Evolutionary conservation across 108 stramenopile genomes (phyloP), one percentile per base, ranked within the genome.

Genomic region (Mayamaea pseudoterrestris): DNA sequence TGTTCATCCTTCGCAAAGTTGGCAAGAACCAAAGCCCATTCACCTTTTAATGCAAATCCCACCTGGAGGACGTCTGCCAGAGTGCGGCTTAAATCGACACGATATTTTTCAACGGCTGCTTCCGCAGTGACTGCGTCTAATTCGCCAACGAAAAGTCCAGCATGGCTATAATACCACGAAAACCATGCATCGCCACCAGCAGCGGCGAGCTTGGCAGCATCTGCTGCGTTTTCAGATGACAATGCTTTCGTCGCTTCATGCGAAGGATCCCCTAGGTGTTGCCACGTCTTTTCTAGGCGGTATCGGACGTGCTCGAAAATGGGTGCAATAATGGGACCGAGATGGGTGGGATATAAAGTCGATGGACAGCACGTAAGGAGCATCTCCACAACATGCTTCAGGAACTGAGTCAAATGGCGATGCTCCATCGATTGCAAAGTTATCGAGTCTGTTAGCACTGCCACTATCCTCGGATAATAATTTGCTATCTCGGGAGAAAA

Each of bases 131-230:
- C 76, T 5, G 20, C 40, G 45, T 87, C 71, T 24, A 92, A 47
- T 52, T 87, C 90, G 34, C 90, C 90, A 40, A 87, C 85, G 66
- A 92, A 88, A 35, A 87, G 64, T 13, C 90, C 80, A 13, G 76
- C 73, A 36, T 83, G 57, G 8, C 79, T 73, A 58, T 92, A 92
- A 50, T 73, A 92, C 1, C 60, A 53, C 14, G 66, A 18, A 30
- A 65, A 73, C 90, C 90, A 92, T 30, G 41, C 53, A n/a, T 84
- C 80, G 5, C 71, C 62, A 28, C 70, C 74, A 37, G 46, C 39
- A 36, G 35, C 50, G 1, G 83, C 75, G 30, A 85, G 39, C 7
- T 53, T 35, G 9, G 78, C 76, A 22, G 78, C 83, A 5, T 60
- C 39, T 12, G 67, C 60, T 44, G 78, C 80, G 41, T 64, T 67